phyloP scores from a whole-genome alignment of 768 basidiomycete genomes.

The Mycena belliarum region DNA sequence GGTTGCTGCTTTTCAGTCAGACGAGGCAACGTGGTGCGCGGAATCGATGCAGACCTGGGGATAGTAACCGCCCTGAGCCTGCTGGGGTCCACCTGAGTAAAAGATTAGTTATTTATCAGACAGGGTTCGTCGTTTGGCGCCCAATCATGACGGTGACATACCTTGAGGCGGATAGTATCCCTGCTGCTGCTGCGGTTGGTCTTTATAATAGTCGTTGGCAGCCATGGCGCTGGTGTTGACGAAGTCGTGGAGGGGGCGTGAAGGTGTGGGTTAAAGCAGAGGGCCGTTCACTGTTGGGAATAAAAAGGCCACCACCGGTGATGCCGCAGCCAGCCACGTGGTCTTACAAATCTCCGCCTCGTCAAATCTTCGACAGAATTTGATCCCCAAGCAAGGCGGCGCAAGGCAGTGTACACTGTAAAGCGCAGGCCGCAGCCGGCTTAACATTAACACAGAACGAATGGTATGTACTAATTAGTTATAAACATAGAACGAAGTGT shows the following conservation, averaged over 20 bases:
- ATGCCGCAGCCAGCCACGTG: too few relatives aligned
- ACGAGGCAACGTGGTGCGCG: background rate
- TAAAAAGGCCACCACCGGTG: background rate
- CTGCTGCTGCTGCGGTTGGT: slow-evolving; percentile 42
- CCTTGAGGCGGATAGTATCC: slow-evolving; percentile 60
- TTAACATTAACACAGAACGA: slow-evolving; percentile 17
- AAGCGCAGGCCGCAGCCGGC: slow-evolving; percentile 17
- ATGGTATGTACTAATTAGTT: slow-evolving; percentile 17
- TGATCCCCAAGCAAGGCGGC: background rate
- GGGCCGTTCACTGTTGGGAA: background rate
- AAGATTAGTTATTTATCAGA: background rate
- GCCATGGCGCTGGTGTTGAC: slow-evolving; percentile 49
- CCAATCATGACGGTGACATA: slow-evolving; percentile 26
- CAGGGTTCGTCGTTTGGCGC: slow-evolving; percentile 12
- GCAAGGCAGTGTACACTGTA: background rate
- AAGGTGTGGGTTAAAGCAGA: slow-evolving; percentile 12
- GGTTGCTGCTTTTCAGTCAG: slow-evolving; percentile 51
- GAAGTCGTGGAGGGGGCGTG: slow-evolving; percentile 4
- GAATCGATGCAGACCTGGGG: slow-evolving; percentile 42
- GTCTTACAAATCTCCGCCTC: too few relatives aligned
- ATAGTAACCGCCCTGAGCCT: slow-evolving; percentile 70
- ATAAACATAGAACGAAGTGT: slow-evolving; percentile 20
- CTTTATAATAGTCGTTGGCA: slow-evolving; percentile 72
- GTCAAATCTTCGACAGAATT: too few relatives aligned
- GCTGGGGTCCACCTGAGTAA: slow-evolving; percentile 41